Evolutionary conservation across 148 eudicot species (phyloP), one percentile per base, ranked within the genome.

Genomic region (Camellia lanceoleosa): DNA sequence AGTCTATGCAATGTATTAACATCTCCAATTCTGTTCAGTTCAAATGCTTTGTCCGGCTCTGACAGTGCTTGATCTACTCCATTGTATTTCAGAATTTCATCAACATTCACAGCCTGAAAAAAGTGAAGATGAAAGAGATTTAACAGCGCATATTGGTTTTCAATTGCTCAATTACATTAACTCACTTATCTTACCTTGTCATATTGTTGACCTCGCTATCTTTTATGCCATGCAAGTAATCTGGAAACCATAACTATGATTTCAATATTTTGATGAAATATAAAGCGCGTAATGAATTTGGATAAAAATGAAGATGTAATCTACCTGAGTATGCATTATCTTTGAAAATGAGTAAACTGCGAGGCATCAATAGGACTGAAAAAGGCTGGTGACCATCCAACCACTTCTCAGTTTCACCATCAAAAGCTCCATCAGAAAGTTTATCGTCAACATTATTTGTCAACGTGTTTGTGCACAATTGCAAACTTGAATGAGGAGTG

Each of bases 151-250:
- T 18, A 54, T 20, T 62, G 16, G 1, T 7, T 46, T 77, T 12
- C 49, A 2, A 6, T 30, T 55, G 20, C 42, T 51, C 19, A 70
- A 23, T 15, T 20, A 55, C 61, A 6, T 76, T 14, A 76, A 23
- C n/a, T 3, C 8, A n/a, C 15, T 15, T 6, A 63, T 64, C 84
- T 86, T 89, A 92, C 98, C 94, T 73, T 61, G 73, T 89, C 88
- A 68, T 79, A 88, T 72, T 54, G 81, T 76, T 93, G 98, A 86
- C 10, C 61, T 84, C 90, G 12, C 81, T 83, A 82, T 93, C 98
- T 82, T 88, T 88, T 79, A 95, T 95, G 66, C 96, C 98, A 65
- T 95, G 98, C 89, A 95, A 86, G 85, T 95, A 95, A 77, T 85
- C 94, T 94, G 92, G 11, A 55, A 79, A 63, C 42, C 74, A 78